phyloP scores from a whole-genome alignment of 2,329 filamentous ascomycete species.

The Teratosphaeria zuluensis region DNA sequence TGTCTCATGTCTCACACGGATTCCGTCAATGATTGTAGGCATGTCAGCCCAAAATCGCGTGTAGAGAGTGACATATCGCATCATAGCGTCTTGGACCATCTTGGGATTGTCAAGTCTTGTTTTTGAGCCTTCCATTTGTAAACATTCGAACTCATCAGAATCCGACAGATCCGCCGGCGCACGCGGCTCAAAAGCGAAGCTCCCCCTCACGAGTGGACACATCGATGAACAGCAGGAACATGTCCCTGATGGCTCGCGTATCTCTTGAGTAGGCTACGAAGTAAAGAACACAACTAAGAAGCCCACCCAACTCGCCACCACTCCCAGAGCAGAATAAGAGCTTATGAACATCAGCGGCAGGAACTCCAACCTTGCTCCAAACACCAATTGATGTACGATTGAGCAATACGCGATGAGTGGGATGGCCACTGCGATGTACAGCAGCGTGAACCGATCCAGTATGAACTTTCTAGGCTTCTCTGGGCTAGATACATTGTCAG shows the following conservation, averaged over 20 bases:
- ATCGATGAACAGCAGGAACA: neutral
- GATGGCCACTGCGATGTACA: conserved; percentile 84
- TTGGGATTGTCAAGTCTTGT: neutral
- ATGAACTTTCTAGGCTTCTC: conserved; percentile 73
- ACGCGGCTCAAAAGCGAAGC: neutral
- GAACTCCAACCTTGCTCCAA: conserved; percentile 77
- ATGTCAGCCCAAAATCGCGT: neutral
- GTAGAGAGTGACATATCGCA: neutral
- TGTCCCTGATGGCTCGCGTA: neutral
- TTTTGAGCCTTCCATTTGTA: neutral
- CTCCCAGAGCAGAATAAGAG: conserved; percentile 87
- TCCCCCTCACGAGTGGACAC: neutral
- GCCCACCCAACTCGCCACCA: conserved; percentile 89
- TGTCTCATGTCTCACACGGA: neutral
- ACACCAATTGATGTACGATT: conserved; percentile 69
- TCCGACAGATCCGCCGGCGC: neutral
- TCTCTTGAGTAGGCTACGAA: conserved; percentile 10
- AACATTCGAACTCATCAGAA: neutral
- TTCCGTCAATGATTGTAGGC: neutral
- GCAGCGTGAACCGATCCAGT: conserved; percentile 77
- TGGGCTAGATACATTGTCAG: conserved; percentile 36
- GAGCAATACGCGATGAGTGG: conserved; percentile 86
- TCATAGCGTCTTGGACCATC: neutral
- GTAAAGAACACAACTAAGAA: conserved; percentile 85
- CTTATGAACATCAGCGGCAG: conserved; percentile 95